phyloP scores from a whole-genome alignment of 805 yeast genomes.

The Priceomyces melissophilus region DNA sequence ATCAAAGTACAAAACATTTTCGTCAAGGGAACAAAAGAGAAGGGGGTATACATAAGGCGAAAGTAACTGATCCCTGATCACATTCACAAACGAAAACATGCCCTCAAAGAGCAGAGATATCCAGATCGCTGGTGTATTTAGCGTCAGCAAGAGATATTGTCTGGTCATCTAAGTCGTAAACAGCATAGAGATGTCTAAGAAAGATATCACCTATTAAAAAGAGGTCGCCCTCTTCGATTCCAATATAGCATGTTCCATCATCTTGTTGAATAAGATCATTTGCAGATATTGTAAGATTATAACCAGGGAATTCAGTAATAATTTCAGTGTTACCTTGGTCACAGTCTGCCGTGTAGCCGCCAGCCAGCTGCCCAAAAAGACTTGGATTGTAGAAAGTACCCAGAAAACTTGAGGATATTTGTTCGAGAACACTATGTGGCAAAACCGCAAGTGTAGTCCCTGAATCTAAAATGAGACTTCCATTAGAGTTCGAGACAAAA shows the following conservation, averaged over 20 bases:
- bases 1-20: too few relatives aligned
- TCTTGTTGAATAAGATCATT: conserved; percentile 22
- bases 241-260: conserved; percentile 14
- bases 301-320: conserved; percentile 21
- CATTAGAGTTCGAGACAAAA: not conserved
- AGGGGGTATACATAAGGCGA: too few relatives aligned
- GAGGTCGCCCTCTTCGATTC: conserved; percentile 12
- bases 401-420: not conserved
- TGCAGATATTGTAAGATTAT: conserved; percentile 45
- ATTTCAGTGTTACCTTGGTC: conserved; percentile 8
- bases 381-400: not conserved
- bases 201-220: conserved; percentile 26
- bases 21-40: too few relatives aligned
- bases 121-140: conserved; percentile 12
- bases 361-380: conserved; percentile 22
- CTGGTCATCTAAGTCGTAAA: conserved; percentile 23
- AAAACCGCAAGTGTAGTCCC: conserved; percentile 46
- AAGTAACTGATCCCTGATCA: too few relatives aligned
- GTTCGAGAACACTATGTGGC: conserved; percentile 24
- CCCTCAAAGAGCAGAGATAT: conserved; percentile 10
- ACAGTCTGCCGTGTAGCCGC: conserved; percentile 14
- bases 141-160: conserved; percentile 24
- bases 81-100: too few relatives aligned
- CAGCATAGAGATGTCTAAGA: conserved; percentile 22
- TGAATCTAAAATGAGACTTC: conserved; percentile 6